Base-by-base conservation (phyloP, 2,329 filamentous ascomycete species). In the Ophiostoma sp. region DNA sequence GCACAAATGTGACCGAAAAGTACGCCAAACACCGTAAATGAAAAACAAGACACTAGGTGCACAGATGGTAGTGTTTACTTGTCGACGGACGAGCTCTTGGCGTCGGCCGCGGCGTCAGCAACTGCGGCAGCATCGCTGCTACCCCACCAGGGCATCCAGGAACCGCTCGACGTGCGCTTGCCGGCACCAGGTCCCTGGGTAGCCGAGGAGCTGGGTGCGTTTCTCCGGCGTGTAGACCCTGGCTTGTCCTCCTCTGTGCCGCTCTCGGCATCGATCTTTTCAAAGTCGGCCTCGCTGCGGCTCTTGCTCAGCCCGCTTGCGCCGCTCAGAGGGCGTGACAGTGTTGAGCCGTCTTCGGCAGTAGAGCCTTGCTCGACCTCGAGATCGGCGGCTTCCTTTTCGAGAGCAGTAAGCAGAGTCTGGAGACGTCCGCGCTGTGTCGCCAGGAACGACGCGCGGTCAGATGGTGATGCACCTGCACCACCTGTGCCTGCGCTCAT, bases 261-360 rank as follows among this genome's bases (percentile, higher is more conserved):
- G 74, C 87, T 89, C 75, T 93, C 90, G 45, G 88, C 87, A 71
- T 95, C 90, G 73, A 78, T 91, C 76, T 92, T 91, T 75, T 96
- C 93, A 75, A 97, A 97, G 73, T 96, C 94, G 27, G 85, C 86
- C 76, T 97, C 93, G 76, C 91, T 96, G 72, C 88, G 87, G 75
- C 91, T 94, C 80, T 94, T 94, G 74, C 86, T 89, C 74, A 96
- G 79, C 3, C 81, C 86, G 73, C 87, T 89, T 72, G 95, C 78
- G 1, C 81, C 84, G 70, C 83, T 84, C 73, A 78, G 78, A 52
- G 64, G 63, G n/a, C 66, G 68, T 42, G 68, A 67, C 64, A 67
- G 62, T 3, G 67, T 66, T 40, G 64, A 67, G 64, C 66, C 18
- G 69, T 66, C 44, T 49, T 68, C 12, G 63, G 42, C 16, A 41